A percentile compares a stretch with the other conserved stretches of the same genome.
Conservation (phyloP, 2,329 filamentous ascomycete genomes). For the Eutypa lata region DNA sequence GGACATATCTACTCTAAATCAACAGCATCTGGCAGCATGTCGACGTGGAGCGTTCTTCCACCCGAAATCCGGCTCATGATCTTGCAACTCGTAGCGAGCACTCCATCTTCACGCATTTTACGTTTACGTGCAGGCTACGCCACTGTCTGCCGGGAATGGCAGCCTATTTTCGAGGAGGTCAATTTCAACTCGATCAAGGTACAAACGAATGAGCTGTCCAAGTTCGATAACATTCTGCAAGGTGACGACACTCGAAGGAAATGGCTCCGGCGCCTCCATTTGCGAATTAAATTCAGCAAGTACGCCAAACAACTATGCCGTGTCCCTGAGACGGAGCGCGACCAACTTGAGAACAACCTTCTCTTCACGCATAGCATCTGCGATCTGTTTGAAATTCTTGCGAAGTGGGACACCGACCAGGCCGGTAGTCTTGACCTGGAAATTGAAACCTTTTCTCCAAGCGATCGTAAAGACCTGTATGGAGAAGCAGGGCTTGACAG, state of each 20-base stretch:
- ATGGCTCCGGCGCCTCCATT: conserved; percentile 17
- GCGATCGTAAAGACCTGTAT: conserved; percentile 15
- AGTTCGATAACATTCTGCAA: conserved; percentile 18
- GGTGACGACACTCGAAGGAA: conserved; percentile 12
- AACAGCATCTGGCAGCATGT: not conserved
- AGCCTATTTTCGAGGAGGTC: conserved; percentile 19
- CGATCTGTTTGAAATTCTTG: conserved; percentile 21
- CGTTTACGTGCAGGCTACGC: conserved; percentile 16
- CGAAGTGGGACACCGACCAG: conserved; percentile 14
- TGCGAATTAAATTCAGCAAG: conserved; percentile 19
- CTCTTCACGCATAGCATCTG: conserved; percentile 21
- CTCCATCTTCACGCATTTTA: not conserved
- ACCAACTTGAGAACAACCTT: conserved; percentile 23
- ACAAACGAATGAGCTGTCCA: conserved; percentile 11
- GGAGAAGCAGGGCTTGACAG: conserved; percentile 17
- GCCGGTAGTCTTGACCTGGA: conserved; percentile 18
- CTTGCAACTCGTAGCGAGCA: not conserved
- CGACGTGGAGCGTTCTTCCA: not conserved
- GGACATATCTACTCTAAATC: too few relatives aligned
- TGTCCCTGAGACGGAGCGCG: conserved; percentile 18
- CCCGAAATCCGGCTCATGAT: not conserved
- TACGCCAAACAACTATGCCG: conserved; percentile 8
- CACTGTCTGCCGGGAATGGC: conserved; percentile 25
- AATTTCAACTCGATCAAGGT: conserved; percentile 20
- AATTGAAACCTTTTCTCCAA: conserved; percentile 19